Conservation (phyloP, 805 yeast genomes). For the Cyberlindnera xishuangbannaensis region DNA sequence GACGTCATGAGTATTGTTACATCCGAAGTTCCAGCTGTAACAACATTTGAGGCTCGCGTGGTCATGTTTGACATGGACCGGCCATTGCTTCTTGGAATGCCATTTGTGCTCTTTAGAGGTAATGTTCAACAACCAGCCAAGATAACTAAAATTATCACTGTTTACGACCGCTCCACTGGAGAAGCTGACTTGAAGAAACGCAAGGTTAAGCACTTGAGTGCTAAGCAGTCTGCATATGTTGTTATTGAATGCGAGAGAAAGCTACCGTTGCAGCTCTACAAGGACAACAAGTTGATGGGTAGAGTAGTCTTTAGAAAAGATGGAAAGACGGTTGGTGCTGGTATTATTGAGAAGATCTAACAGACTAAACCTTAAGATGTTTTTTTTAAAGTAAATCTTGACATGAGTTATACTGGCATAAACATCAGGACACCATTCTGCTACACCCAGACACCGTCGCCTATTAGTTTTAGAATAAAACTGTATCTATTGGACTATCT, state of each 20-base stretch:
- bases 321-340: slow-evolving; percentile 99
- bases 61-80: slow-evolving; percentile 89
- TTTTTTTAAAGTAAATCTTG: not conserved
- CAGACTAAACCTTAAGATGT: not conserved
- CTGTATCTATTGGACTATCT: too few relatives aligned
- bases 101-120: slow-evolving; percentile 90
- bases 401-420: too few relatives aligned
- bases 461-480: too few relatives aligned
- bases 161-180: slow-evolving; percentile 92
- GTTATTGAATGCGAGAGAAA: slow-evolving; percentile 77
- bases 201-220: slow-evolving; percentile 87
- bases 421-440: too few relatives aligned
- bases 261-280: slow-evolving; percentile 91
- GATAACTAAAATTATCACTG: slow-evolving; percentile 71
- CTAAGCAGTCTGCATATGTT: slow-evolving; percentile 95
- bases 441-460: too few relatives aligned
- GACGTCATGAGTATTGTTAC: slow-evolving; percentile 89
- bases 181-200: slow-evolving; percentile 68
- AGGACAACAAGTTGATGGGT: slow-evolving; percentile 95
- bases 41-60: slow-evolving; percentile 75
- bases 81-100: slow-evolving; percentile 86
- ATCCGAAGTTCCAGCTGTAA: slow-evolving; percentile 81
- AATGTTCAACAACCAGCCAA: slow-evolving; percentile 91
- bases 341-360: slow-evolving; percentile 73
- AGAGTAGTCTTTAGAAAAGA: slow-evolving; percentile 98